phyloP scores from a whole-genome alignment of 1,139 yeast species.

The Hanseniaspora uvarum region DNA sequence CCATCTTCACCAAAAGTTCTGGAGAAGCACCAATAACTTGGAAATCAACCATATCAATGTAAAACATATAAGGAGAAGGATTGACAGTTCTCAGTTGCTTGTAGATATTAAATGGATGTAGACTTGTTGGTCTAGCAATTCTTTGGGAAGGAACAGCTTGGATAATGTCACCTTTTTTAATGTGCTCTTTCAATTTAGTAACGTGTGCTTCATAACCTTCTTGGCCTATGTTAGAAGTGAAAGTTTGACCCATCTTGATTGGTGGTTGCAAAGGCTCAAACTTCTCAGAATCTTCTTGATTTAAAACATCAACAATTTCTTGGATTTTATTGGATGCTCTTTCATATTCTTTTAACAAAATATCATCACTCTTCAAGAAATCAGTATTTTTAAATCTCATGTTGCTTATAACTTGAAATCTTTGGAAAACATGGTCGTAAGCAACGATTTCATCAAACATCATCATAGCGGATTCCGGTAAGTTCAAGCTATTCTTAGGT shows the following conservation, averaged over 20 bases:
- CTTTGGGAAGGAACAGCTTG: conserved; percentile 98
- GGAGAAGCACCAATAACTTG: conserved; percentile 97
- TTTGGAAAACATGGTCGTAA: conserved; percentile 85
- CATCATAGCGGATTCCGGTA: conserved; percentile 91
- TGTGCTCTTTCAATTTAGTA: conserved; percentile 60
- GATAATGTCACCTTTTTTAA: conserved; percentile 81
- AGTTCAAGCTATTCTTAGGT: conserved; percentile 63
- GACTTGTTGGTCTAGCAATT: conserved; percentile 83
- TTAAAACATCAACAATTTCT: conserved; percentile 44
- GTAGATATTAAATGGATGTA: conserved; percentile 93
- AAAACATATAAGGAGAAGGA: conserved; percentile 93
- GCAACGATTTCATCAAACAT: conserved; percentile 81
- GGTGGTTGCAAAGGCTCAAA: conserved; percentile 61
- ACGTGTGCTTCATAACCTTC: conserved; percentile 86
- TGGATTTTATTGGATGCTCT: conserved; percentile 50
- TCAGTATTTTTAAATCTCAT: conserved; percentile 33
- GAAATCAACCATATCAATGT: conserved; percentile 81
- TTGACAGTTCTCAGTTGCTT: conserved; percentile 89
- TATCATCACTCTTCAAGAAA: conserved; percentile 35
- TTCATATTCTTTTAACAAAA: conserved; percentile 42
- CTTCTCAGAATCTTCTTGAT: conserved; percentile 34
- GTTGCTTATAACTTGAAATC: conserved; percentile 82
- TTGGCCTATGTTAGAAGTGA: conserved; percentile 82
- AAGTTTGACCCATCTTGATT: conserved; percentile 51
- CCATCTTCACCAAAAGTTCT: conserved; percentile 78